A percentile compares a stretch with the other conserved stretches of the same genome.
phyloP scores from a whole-genome alignment of 78 protist species.

The Neovahlkampfia damariscottae region DNA sequence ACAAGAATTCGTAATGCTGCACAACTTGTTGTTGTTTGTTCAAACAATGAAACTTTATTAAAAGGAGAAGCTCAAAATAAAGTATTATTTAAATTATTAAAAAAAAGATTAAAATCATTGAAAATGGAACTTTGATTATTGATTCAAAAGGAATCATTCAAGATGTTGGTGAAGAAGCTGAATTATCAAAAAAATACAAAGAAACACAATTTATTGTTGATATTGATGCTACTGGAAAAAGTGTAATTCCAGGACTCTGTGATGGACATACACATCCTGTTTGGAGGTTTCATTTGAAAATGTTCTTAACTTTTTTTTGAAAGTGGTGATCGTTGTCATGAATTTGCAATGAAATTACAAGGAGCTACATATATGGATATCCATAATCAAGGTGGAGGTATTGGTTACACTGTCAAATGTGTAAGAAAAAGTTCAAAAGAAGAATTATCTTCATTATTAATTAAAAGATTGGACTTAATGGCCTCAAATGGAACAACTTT shows the following conservation, averaged over 20 bases:
- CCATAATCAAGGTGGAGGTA: slow-evolving; percentile 77
- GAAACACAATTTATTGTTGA: slow-evolving; percentile 25
- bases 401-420: slow-evolving; percentile 58
- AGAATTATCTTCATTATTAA: slow-evolving; percentile 21
- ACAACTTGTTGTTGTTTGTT: background rate
- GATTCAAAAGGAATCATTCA: slow-evolving; percentile 5
- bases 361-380: slow-evolving; percentile 83
- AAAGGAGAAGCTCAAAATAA: background rate
- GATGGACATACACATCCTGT: slow-evolving; percentile 85
- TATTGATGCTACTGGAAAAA: slow-evolving; percentile 41
- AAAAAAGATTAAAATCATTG: background rate
- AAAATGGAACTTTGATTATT: slow-evolving; percentile 12
- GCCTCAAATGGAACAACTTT: slow-evolving; percentile 54
- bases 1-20: background rate
- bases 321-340: slow-evolving; percentile 3
- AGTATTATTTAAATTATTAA: background rate
- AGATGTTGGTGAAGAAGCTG: background rate
- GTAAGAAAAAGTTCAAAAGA: slow-evolving; percentile 36
- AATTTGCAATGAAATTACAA: slow-evolving; percentile 35
- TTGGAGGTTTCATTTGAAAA: too few species aligned
- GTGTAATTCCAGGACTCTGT: slow-evolving; percentile 64
- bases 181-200: background rate
- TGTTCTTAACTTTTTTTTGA: too few species aligned
- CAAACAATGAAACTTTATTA: background rate
- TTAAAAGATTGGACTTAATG: slow-evolving; percentile 56